These are phyloP conservation scores for Solanum hybrid DNA, from an alignment of 305 asterid genomes.

Conservation along the genomic window DNA sequence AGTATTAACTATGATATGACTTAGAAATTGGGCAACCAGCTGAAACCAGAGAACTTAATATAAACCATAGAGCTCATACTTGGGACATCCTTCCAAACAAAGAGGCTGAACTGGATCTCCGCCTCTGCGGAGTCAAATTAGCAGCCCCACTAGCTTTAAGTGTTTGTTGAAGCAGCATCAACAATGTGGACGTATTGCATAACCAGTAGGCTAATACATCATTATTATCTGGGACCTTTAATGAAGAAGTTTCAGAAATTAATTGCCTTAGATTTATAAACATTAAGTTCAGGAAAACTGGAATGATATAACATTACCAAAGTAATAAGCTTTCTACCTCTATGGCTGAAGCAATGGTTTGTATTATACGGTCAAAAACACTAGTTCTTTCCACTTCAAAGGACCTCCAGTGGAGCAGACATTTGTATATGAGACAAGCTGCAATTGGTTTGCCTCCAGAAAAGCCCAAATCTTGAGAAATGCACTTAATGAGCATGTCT, in stretches of 20 bases:
- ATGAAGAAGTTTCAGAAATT: slow-evolving; percentile 15
- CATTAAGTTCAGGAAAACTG: neutral
- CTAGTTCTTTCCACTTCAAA: slow-evolving; percentile 97
- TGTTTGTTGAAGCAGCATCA: slow-evolving; percentile 96
- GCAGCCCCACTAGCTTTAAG: slow-evolving; percentile 98
- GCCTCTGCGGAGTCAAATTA: slow-evolving; percentile 90
- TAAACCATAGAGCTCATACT: slow-evolving; percentile 33
- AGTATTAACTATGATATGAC: slow-evolving; percentile 8
- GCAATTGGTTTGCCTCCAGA: slow-evolving; percentile 91
- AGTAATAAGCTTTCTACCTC: slow-evolving; percentile 43
- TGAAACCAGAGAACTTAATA: slow-evolving; percentile 13
- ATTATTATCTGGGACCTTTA: slow-evolving; percentile 77
- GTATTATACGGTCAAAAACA: slow-evolving; percentile 91
- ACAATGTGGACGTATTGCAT: slow-evolving; percentile 82
- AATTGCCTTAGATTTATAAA: slow-evolving; percentile 9
- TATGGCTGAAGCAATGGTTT: slow-evolving; percentile 69
- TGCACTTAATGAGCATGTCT: slow-evolving; percentile 83
- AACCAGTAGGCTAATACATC: slow-evolving; percentile 89
- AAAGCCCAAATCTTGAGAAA: slow-evolving; percentile 94
- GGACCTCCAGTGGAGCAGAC: slow-evolving; percentile 99
- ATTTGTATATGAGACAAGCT: slow-evolving; percentile 90
- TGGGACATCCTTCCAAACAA: slow-evolving; percentile 99
- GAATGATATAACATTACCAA: neutral
- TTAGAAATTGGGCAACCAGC: slow-evolving; percentile 5
- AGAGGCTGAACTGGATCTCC: slow-evolving; percentile 93